These are phyloP conservation scores for Tetraselmis striata DNA, from an alignment of 139 green algal genomes.

Conservation along the genomic window DNA sequence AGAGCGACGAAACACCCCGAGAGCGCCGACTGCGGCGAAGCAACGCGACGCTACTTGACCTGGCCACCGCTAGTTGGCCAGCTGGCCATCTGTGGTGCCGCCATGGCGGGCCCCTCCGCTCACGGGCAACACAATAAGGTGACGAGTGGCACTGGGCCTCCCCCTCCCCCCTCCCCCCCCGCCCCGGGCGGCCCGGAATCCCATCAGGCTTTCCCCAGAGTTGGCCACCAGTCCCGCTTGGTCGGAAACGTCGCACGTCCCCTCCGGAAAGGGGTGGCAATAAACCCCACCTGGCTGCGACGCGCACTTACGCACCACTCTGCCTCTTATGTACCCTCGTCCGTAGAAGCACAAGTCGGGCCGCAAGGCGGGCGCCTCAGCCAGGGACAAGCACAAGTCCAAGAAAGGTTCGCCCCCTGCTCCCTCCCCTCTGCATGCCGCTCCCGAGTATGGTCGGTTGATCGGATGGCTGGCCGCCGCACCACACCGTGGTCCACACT, in stretches of 20 bases:
- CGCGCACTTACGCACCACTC: background rate
- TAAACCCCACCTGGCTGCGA: background rate
- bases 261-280: background rate
- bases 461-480: background rate
- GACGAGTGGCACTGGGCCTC: background rate
- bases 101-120: slow-evolving; percentile 41
- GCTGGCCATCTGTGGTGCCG: too few species aligned
- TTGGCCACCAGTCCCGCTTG: too few species aligned
- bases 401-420: too few species aligned
- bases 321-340: background rate
- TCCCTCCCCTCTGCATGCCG: too few species aligned
- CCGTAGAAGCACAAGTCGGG: slow-evolving; percentile 74
- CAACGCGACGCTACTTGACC: too few species aligned
- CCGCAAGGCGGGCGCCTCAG: slow-evolving; percentile 54
- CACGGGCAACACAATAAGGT: slow-evolving; percentile 73
- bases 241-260: background rate
- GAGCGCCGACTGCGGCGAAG: too few species aligned
- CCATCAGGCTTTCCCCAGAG: too few species aligned
- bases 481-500: background rate
- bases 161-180: background rate
- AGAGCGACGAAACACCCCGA: too few species aligned
- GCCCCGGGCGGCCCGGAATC: too few species aligned
- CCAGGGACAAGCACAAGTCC: slow-evolving; percentile 57
- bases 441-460: background rate
- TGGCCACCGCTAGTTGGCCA: too few species aligned